phyloP scores from a whole-genome alignment of 2,329 filamentous ascomycete genomes.

The Epichloe festucae region DNA sequence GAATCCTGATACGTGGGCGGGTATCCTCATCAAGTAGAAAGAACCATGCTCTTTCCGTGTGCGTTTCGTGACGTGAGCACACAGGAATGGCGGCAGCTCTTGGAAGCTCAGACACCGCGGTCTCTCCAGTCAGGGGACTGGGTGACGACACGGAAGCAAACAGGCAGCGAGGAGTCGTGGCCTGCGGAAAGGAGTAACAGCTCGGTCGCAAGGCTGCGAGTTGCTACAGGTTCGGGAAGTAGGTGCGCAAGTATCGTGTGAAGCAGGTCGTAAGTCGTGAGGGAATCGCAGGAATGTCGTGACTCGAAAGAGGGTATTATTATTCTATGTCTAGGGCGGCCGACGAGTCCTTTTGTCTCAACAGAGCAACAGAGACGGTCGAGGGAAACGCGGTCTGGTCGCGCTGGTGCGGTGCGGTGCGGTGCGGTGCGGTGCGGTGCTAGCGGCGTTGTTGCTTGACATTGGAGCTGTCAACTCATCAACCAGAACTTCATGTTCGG shows the following conservation, averaged over 20 bases:
- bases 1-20: background rate
- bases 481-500: background rate
- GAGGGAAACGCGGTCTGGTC: conserved; percentile 11
- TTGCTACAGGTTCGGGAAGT: background rate
- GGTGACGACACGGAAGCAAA: background rate
- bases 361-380: background rate
- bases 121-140: background rate
- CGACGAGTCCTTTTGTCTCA: background rate
- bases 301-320: background rate
- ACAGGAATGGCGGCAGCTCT: background rate
- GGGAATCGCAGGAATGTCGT: conserved; percentile 2
- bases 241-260: background rate
- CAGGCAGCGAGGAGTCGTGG: background rate
- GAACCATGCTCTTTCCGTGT: conserved; percentile 7
- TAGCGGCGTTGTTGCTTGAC: background rate
- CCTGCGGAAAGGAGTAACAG: background rate
- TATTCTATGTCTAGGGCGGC: background rate
- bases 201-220: background rate
- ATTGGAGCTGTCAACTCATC: background rate
- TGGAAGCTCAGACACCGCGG: background rate
- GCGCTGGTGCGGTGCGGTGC: conserved; percentile 1
- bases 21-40: conserved; percentile 6
- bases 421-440: background rate
- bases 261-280: conserved; percentile 1
- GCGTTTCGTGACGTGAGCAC: background rate